Conservation (phyloP, 345 rosid genomes). For the Leavenworthia alabamica region DNA sequence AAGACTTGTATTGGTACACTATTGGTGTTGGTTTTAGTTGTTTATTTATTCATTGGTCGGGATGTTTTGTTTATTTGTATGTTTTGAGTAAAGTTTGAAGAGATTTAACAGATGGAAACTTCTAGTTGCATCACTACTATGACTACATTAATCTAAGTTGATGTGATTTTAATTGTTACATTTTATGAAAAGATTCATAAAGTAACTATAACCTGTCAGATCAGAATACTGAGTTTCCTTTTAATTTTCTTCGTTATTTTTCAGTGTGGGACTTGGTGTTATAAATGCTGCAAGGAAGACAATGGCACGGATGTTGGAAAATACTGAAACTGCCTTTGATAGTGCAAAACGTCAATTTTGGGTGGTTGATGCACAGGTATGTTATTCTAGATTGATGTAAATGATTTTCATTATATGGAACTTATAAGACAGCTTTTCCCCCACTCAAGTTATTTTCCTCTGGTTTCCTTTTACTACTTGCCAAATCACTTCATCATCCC, state of each 20-base stretch:
- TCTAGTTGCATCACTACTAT: conserved; percentile 12
- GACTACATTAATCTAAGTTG: neutral
- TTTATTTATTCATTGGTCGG: neutral
- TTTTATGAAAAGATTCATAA: neutral
- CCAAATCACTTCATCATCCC: neutral
- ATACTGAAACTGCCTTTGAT: conserved; percentile 73
- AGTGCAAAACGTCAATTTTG: conserved; percentile 94
- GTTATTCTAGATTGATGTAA: neutral
- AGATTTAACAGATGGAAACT: neutral
- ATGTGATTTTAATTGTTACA: neutral
- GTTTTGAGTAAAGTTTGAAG: neutral
- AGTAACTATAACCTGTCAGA: neutral
- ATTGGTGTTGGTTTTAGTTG: neutral
- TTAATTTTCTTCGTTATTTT: conserved; percentile 23
- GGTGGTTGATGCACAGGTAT: conserved; percentile 94
- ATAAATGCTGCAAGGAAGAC: conserved; percentile 95
- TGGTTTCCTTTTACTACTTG: neutral
- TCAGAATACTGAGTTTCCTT: conserved; percentile 8
- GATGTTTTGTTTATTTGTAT: neutral
- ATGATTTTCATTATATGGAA: conserved; percentile 4
- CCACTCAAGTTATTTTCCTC: neutral
- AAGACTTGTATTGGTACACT: neutral
- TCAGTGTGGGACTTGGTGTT: conserved; percentile 98
- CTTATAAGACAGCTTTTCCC: neutral
- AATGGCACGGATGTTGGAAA: conserved; percentile 96